A percentile compares a stretch with the other conserved stretches of the same genome.
phyloP scores from a whole-genome alignment of 148 eudicot genomes.

The Rhododendron ovatum region DNA sequence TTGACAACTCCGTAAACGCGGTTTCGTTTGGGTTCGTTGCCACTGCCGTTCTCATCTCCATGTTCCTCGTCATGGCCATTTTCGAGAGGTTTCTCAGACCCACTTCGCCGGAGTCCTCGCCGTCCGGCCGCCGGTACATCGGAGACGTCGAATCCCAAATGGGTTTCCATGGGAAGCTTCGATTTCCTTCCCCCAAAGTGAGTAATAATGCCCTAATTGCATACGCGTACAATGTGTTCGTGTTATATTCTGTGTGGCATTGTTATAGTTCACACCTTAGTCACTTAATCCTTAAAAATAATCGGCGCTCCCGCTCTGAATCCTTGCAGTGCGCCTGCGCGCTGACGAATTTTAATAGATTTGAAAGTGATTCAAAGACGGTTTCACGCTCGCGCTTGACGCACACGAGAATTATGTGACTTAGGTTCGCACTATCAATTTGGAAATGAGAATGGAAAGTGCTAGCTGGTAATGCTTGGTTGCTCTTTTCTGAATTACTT shows the following conservation, averaged over 20 bases:
- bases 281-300: no score
- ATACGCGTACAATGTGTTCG: not conserved
- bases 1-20: conserved; percentile 38
- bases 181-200: conserved; percentile 12
- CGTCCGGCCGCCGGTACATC: conserved; percentile 15
- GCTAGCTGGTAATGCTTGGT: not conserved
- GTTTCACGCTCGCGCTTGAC: no score
- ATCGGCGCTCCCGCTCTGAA: no score
- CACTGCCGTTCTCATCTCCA: conserved; percentile 42
- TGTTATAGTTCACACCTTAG: no score
- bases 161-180: conserved; percentile 6
- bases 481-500: not conserved
- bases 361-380: no score
- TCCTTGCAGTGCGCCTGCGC: no score
- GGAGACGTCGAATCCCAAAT: conserved; percentile 12
- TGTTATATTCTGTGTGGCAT: not conserved
- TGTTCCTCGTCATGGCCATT: conserved; percentile 47
- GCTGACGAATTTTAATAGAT: no score
- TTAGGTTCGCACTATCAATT: not conserved
- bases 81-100: conserved; percentile 43
- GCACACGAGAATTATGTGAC: no score
- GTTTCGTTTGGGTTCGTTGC: conserved; percentile 46
- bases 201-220: not conserved
- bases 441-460: not conserved
- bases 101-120: conserved; percentile 25